A percentile compares a stretch with the other conserved stretches of the same genome.
Evolutionary conservation across 371 early-diverging fungal genomes (phyloP).

Genomic region (Mortierella sp.): DNA sequence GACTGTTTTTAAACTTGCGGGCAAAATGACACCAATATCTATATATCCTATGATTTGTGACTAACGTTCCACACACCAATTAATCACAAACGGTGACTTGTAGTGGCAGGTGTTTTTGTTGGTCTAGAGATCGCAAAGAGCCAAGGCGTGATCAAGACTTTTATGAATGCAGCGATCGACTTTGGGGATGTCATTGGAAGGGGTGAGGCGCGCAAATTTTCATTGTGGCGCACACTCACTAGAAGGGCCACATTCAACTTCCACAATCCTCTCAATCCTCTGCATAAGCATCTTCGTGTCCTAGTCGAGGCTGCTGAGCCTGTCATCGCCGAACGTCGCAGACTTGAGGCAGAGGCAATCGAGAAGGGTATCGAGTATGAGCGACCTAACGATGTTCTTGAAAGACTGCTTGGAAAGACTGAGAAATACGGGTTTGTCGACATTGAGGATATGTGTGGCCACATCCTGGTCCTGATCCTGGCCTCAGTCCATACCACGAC

Average conservation of each 20-base stretch:
- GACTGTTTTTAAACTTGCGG: no score
- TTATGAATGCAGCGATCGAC: slow-evolving; percentile 18
- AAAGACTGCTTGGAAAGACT: slow-evolving; percentile 24
- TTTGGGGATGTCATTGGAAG: slow-evolving; percentile 19
- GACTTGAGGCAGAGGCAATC: slow-evolving; percentile 24
- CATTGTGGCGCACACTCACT: neutral
- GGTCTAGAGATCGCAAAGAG: slow-evolving; percentile 31
- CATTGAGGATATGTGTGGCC: slow-evolving; percentile 40
- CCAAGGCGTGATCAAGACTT: slow-evolving; percentile 21
- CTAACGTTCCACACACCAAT: no score
- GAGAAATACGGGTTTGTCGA: slow-evolving; percentile 42
- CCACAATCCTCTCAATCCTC: slow-evolving; percentile 17
- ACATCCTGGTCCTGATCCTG: slow-evolving; percentile 50
- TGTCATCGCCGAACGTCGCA: slow-evolving; percentile 38
- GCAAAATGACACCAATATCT: no score
- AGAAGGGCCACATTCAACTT: neutral
- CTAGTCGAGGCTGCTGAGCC: slow-evolving; percentile 21
- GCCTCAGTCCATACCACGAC: slow-evolving; percentile 57
- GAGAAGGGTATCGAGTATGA: slow-evolving; percentile 19
- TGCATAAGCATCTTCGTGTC: slow-evolving; percentile 9
- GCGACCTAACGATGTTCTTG: slow-evolving; percentile 31
- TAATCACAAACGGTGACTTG: neutral
- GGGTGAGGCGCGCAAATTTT: slow-evolving; percentile 1
- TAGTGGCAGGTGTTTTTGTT: slow-evolving; percentile 41
- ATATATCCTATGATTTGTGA: neutral